Conservation (phyloP, 441 rosid genomes). For the Theobroma grandiflorum region DNA sequence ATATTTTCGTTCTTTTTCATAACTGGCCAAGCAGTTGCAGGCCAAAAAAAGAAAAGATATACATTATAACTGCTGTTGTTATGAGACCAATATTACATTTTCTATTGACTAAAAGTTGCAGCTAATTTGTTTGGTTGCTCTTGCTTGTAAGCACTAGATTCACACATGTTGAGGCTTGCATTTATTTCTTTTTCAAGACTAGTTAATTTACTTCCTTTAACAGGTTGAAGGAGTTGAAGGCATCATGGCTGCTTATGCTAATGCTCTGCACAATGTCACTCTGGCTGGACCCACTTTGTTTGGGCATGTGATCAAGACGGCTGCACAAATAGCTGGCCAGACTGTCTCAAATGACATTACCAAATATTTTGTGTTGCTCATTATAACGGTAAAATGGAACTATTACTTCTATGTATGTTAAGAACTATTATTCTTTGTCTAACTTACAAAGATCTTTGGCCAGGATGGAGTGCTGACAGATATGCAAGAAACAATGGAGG, state of each 20-base stretch:
- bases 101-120: not conserved
- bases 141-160: not conserved
- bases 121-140: not conserved
- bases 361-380: slow-evolving; percentile 79
- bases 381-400: slow-evolving; percentile 66
- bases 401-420: not conserved
- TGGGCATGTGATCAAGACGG: slow-evolving; percentile 71
- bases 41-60: not conserved
- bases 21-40: not conserved
- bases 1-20: not conserved
- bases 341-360: slow-evolving; percentile 47
- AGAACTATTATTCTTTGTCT: not conserved
- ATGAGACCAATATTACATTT: not conserved
- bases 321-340: slow-evolving; percentile 71
- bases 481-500: slow-evolving; percentile 66
- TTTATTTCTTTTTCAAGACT: not conserved
- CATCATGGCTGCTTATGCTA: slow-evolving; percentile 76
- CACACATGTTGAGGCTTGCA: not conserved
- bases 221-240: slow-evolving; percentile 89
- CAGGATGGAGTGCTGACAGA: slow-evolving; percentile 87
- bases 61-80: no score
- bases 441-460: slow-evolving; percentile 3
- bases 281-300: slow-evolving; percentile 89
- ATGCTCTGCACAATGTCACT: slow-evolving; percentile 62
- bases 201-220: slow-evolving; percentile 14